These are phyloP conservation scores for Anisodus acutangulus DNA, from an alignment of 257 asterid genomes.

Conservation along the genomic window DNA sequence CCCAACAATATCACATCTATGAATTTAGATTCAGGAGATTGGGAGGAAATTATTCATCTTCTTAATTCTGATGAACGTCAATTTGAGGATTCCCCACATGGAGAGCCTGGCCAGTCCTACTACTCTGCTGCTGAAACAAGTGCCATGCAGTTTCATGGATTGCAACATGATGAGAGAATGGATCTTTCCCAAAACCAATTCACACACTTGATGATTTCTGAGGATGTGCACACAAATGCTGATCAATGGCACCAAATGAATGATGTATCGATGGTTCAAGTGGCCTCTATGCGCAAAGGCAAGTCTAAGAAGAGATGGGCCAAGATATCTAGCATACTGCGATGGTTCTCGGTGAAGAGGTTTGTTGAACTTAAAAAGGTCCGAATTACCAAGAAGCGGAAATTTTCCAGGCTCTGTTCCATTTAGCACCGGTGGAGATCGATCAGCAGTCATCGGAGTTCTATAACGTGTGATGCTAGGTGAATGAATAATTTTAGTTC, in stretches of 20 bases:
- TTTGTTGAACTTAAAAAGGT: not conserved
- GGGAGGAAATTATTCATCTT: rapidly evolving
- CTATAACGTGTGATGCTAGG: not conserved
- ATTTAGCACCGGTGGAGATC: not conserved
- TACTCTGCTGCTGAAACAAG: not conserved
- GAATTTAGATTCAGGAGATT: not conserved
- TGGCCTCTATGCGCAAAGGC: not conserved
- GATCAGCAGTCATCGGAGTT: not conserved
- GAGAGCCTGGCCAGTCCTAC: not conserved
- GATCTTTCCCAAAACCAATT: not conserved
- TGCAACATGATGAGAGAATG: not conserved
- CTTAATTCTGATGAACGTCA: not conserved
- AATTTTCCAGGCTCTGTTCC: not conserved
- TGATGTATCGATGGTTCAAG: not conserved
- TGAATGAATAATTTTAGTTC: not conserved
- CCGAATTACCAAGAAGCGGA: not conserved
- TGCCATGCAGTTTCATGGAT: not conserved
- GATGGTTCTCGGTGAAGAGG: not conserved
- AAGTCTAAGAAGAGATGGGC: not conserved
- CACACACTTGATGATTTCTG: not conserved
- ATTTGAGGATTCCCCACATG: not conserved
- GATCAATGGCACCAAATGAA: not conserved
- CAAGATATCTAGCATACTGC: not conserved
- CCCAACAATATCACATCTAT: not conserved
- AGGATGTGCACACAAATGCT: not conserved